These are phyloP conservation scores for Toxicodendron radicans DNA, from an alignment of 345 rosid genomes.

Conservation along the genomic window DNA sequence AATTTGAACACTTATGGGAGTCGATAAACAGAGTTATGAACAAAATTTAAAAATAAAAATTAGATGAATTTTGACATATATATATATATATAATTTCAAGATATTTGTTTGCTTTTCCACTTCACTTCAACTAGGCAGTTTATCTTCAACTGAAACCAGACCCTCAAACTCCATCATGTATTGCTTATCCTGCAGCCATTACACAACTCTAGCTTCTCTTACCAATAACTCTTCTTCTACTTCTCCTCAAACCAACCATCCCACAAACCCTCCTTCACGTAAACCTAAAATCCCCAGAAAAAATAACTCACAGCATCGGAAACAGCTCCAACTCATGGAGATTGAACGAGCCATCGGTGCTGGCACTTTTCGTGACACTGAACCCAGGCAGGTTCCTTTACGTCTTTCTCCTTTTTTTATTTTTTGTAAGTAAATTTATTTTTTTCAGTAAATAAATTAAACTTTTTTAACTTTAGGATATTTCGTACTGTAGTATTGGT, in stretches of 20 bases:
- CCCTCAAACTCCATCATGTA: constrained; percentile 20
- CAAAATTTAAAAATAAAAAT: too few relatives aligned
- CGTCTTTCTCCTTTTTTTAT: background rate
- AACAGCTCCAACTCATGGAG: constrained; percentile 44
- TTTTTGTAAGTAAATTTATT: background rate
- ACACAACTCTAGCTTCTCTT: constrained; percentile 26
- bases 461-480: too few relatives aligned
- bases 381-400: constrained; percentile 37
- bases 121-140: background rate
- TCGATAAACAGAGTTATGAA: too few relatives aligned
- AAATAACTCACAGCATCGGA: constrained; percentile 19
- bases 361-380: constrained; percentile 72
- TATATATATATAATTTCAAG: too few relatives aligned
- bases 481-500: too few relatives aligned
- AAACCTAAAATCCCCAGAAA: constrained; percentile 16
- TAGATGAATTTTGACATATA: too few relatives aligned
- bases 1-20: too few relatives aligned
- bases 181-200: constrained; percentile 31
- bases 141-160: background rate
- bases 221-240: constrained; percentile 21
- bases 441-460: background rate
- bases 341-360: constrained; percentile 84
- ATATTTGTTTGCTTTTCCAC: too few relatives aligned
- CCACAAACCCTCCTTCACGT: constrained; percentile 3
- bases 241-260: constrained; percentile 15